These are phyloP conservation scores for Mediolabrus comicus DNA, from an alignment of 108 stramenopile genomes.

Conservation along the genomic window DNA sequence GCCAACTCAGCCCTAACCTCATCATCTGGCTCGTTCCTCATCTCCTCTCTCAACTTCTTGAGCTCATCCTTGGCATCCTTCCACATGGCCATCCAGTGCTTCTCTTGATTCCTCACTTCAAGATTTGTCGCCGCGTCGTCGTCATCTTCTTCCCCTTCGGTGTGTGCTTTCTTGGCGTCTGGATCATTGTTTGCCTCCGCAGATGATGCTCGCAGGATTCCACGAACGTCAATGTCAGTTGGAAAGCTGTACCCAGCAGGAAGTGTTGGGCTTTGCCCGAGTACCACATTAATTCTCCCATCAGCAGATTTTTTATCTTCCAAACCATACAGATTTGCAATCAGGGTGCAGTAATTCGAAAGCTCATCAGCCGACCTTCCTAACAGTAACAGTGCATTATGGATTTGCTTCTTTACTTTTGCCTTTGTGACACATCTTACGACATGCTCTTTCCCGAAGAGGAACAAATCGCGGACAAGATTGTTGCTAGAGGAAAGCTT, in stretches of 20 bases:
- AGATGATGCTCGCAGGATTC: not conserved
- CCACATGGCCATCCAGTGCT: too few species aligned
- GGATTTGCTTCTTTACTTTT: not conserved
- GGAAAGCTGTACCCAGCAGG: not conserved
- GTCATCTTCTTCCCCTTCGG: conserved; percentile 19
- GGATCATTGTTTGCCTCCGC: too few species aligned
- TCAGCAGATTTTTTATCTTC: not conserved
- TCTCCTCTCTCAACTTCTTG: not conserved
- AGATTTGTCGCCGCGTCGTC: conserved; percentile 18
- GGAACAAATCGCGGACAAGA: conserved; percentile 5
- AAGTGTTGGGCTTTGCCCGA: not conserved
- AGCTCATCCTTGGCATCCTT: conserved; percentile 16
- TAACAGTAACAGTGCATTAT: not conserved
- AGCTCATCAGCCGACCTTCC: not conserved
- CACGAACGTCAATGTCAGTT: not conserved
- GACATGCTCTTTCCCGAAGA: conserved; percentile 17
- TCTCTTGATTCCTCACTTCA: too few species aligned
- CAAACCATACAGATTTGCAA: not conserved
- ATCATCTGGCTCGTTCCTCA: too few species aligned
- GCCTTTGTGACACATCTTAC: not conserved
- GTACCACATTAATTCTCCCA: not conserved
- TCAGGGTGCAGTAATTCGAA: not conserved
- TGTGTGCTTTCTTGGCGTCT: conserved; percentile 9
- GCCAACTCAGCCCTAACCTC: too few species aligned
- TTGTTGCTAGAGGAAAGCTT: conserved; percentile 7